These are phyloP conservation scores for Pseudovirgaria hyperparasitica DNA, from an alignment of 2,329 filamentous ascomycete species.

Conservation along the genomic window DNA sequence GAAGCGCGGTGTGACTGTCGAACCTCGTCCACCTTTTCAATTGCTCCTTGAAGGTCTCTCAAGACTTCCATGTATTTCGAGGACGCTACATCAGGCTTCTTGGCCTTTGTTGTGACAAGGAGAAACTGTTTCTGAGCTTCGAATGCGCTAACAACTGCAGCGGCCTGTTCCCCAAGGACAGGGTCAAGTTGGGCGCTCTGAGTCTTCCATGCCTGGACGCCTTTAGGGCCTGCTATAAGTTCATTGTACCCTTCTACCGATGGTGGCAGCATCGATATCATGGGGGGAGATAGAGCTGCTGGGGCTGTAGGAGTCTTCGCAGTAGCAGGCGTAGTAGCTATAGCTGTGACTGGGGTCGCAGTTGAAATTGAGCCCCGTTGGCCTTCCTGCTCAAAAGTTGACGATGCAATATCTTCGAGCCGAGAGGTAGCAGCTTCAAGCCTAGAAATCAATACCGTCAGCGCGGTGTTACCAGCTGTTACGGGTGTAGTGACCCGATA, in stretches of 20 bases:
- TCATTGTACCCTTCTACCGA: constrained; percentile 80
- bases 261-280: constrained; percentile 28
- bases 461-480: constrained; percentile 25
- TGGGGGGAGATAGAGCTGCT: constrained; percentile 15
- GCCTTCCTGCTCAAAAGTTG: constrained; percentile 43
- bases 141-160: constrained; percentile 54
- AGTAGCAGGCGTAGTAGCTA: constrained; percentile 19
- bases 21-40: constrained; percentile 66
- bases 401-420: constrained; percentile 87
- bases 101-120: constrained; percentile 76
- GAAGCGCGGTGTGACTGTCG: constrained; percentile 70
- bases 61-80: constrained; percentile 62
- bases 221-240: no score
- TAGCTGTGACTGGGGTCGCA: constrained; percentile 13
- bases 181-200: background rate
- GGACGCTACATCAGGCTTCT: constrained; percentile 71
- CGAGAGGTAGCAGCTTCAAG: constrained; percentile 94
- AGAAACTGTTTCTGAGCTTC: constrained; percentile 78
- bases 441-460: constrained; percentile 46
- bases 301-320: constrained; percentile 15
- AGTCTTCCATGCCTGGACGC: constrained; percentile 57
- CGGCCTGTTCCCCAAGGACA: constrained; percentile 27
- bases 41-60: constrained; percentile 73
- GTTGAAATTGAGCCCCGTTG: constrained; percentile 30
- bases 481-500: constrained; percentile 8